These are phyloP conservation scores for Chionographis japonica DNA, from an alignment of 106 monocot species.

Conservation along the genomic window DNA sequence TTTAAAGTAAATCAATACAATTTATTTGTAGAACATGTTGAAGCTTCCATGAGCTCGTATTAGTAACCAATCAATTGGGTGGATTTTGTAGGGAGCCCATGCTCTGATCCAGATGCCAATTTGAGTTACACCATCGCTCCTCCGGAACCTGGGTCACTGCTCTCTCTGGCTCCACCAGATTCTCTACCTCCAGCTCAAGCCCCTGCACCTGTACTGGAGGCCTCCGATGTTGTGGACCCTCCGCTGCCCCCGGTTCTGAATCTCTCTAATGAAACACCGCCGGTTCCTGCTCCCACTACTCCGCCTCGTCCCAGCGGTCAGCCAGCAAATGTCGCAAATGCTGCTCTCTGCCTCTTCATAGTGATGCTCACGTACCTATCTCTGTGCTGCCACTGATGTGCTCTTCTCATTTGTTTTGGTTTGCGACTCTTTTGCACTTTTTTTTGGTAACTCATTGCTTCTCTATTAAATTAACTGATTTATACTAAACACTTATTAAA, in stretches of 20 bases:
- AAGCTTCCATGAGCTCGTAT: too few species aligned
- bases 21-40: too few species aligned
- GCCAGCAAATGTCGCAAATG: constrained; percentile 5
- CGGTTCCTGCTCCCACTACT: constrained; percentile 4
- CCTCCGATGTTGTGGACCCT: constrained; percentile 61
- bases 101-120: constrained; percentile 51
- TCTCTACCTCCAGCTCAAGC: constrained; percentile 53
- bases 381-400: not conserved
- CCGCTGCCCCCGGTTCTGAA: constrained; percentile 53
- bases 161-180: constrained; percentile 36
- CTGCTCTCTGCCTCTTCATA: constrained; percentile 7
- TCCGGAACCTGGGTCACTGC: constrained; percentile 46
- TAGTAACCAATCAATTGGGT: not conserved
- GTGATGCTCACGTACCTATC: constrained; percentile 15
- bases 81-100: constrained; percentile 66
- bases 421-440: too few species aligned
- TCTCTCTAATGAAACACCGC: not conserved
- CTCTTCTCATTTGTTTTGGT: too few species aligned
- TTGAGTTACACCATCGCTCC: constrained; percentile 61
- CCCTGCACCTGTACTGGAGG: constrained; percentile 64
- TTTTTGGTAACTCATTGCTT: too few species aligned
- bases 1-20: too few species aligned
- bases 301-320: constrained; percentile 13
- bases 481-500: too few species aligned
- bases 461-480: too few species aligned